These are phyloP conservation scores for Guyanaporus albipodus DNA, from an alignment of 768 basidiomycete species.

Conservation along the genomic window DNA sequence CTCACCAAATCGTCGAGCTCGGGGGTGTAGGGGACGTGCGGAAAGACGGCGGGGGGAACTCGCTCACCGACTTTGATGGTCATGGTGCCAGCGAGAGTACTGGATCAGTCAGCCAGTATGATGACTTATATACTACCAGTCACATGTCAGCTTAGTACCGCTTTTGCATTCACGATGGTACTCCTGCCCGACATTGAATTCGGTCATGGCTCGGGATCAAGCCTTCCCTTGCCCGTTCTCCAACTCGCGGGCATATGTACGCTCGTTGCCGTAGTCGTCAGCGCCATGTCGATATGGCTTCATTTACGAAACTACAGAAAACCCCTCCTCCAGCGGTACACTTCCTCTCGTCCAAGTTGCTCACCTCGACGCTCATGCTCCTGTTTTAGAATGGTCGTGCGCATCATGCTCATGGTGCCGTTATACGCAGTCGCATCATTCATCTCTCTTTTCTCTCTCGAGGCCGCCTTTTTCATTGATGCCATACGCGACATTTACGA, in stretches of 20 bases:
- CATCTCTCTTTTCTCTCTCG: conserved; percentile 89
- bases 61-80: conserved; percentile 49
- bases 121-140: too few relatives aligned
- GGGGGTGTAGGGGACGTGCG: conserved; percentile 55
- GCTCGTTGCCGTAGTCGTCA: conserved; percentile 65
- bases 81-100: too few relatives aligned
- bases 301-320: conserved; percentile 87
- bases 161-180: too few relatives aligned
- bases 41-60: conserved; percentile 44
- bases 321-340: conserved; percentile 71
- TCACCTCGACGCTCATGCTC: conserved; percentile 4
- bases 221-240: conserved; percentile 55
- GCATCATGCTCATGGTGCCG: conserved; percentile 97
- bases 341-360: neutral
- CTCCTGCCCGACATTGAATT: conserved; percentile 16
- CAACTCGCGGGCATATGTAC: conserved; percentile 60
- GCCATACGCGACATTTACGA: conserved; percentile 94
- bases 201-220: conserved; percentile 54
- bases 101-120: too few relatives aligned
- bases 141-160: too few relatives aligned
- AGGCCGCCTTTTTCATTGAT: conserved; percentile 96
- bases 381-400: conserved; percentile 69
- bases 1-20: conserved; percentile 60
- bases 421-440: conserved; percentile 88
- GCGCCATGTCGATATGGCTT: conserved; percentile 68